A percentile compares a stretch with the other conserved stretches of the same genome.
phyloP scores from a whole-genome alignment of 306 rosid species.

The Adenanthera pavonina region DNA sequence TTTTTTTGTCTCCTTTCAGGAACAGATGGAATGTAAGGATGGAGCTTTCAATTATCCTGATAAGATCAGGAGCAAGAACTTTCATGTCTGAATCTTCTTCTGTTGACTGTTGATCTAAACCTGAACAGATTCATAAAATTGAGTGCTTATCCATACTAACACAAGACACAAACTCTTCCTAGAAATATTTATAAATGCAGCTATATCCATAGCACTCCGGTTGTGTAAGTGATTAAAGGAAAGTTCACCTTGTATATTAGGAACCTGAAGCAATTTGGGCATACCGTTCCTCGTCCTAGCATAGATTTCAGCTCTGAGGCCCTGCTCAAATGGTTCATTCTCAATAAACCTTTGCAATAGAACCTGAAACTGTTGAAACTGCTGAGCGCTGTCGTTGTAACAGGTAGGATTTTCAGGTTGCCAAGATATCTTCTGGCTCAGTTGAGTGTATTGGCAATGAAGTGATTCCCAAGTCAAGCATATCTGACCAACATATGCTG shows the following conservation, averaged over 20 bases:
- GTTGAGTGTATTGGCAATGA: conserved; percentile 90
- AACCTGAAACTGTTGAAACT: conserved; percentile 94
- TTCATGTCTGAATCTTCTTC: conserved; percentile 62
- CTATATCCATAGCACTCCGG: conserved; percentile 2
- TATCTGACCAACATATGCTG: conserved; percentile 89
- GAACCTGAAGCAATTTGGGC: conserved; percentile 87
- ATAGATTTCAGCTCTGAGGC: conserved; percentile 72
- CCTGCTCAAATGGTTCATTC: conserved; percentile 94
- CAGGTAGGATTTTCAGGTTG: conserved; percentile 74
- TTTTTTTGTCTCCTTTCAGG: conserved; percentile 84
- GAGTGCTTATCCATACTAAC: conserved; percentile 20
- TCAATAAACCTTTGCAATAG: conserved; percentile 89
- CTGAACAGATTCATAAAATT: conserved; percentile 51
- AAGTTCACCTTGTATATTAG: conserved; percentile 72
- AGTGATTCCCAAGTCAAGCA: conserved; percentile 98
- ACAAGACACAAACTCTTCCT: not conserved
- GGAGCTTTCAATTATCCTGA: conserved; percentile 67
- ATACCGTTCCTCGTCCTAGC: conserved; percentile 68
- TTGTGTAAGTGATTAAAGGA: not conserved
- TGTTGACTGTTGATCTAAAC: conserved; percentile 60
- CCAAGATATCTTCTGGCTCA: conserved; percentile 75
- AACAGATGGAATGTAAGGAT: conserved; percentile 81
- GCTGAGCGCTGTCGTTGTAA: conserved; percentile 82
- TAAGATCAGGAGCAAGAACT: conserved; percentile 80
- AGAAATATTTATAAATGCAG: not conserved